Conservation (phyloP, 192 early-diverging fungal genomes). For the Coemansia sp. region DNA sequence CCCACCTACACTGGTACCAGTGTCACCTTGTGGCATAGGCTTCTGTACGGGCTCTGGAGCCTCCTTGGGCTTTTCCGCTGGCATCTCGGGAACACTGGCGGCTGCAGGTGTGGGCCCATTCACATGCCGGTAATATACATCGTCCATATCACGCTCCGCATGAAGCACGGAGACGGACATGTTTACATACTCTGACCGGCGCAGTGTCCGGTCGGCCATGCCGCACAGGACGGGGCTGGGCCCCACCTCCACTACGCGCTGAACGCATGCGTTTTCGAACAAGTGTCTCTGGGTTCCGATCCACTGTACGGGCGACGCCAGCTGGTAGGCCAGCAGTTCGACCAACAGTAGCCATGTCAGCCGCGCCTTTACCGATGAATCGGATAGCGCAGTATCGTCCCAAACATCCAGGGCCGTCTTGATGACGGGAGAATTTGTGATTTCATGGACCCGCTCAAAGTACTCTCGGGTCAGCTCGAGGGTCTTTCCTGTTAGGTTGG, state of each 20-base stretch:
- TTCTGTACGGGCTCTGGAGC: not conserved
- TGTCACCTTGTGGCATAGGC: too few species aligned
- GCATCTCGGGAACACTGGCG: not conserved
- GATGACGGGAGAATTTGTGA: constrained; percentile 66
- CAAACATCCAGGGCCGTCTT: constrained; percentile 66
- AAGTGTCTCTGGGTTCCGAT: constrained; percentile 87
- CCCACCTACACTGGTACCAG: too few species aligned
- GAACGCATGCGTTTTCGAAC: constrained; percentile 68
- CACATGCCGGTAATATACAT: constrained; percentile 4
- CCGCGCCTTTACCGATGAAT: constrained; percentile 58
- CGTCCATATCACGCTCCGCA: constrained; percentile 10
- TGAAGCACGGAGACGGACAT: constrained; percentile 4
- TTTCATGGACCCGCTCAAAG: constrained; percentile 61
- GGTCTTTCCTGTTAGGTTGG: constrained; percentile 87
- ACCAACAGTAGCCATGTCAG: constrained; percentile 74
- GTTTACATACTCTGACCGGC: not conserved
- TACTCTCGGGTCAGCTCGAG: constrained; percentile 76
- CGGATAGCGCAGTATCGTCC: constrained; percentile 10
- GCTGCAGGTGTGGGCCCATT: not conserved
- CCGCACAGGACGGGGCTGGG: constrained; percentile 78
- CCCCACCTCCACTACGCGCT: constrained; percentile 85
- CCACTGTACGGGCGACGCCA: constrained; percentile 91
- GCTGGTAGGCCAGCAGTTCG: constrained; percentile 88
- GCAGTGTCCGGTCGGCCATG: constrained; percentile 65
- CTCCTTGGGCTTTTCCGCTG: not conserved